Evolutionary conservation across 805 yeast genomes (phyloP).

Genomic region (Schizosaccharomyces cryophilus): DNA sequence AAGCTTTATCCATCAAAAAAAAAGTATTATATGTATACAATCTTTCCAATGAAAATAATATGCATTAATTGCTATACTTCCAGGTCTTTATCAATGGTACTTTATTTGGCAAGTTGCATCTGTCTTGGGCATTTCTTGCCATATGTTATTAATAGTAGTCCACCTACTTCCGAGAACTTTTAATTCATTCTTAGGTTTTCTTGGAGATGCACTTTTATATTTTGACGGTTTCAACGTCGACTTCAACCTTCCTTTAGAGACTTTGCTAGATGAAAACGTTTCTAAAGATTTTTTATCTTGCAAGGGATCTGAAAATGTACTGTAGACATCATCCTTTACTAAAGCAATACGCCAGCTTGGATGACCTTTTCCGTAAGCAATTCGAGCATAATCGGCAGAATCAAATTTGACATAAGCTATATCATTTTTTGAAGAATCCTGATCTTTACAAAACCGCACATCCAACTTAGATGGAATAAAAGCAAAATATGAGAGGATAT

Average conservation of each 20-base stretch:
- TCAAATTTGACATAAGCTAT: neutral
- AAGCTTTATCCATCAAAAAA: too few species aligned
- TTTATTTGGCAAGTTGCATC: neutral
- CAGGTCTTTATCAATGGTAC: neutral
- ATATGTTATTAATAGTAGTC: neutral
- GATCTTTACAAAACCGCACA: neutral
- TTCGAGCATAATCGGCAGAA: neutral
- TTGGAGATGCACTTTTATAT: neutral
- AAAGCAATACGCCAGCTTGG: neutral
- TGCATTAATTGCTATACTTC: too few species aligned
- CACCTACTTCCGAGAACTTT: neutral
- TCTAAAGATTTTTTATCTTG: neutral
- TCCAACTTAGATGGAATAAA: neutral
- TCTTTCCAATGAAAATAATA: too few species aligned
- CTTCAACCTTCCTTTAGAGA: neutral
- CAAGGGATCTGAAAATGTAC: neutral
- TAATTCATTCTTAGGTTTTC: neutral
- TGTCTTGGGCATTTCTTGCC: neutral
- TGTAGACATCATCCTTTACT: conserved; percentile 2
- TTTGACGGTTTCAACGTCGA: neutral
- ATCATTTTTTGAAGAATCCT: neutral
- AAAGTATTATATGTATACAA: too few species aligned
- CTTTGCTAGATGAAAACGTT: neutral
- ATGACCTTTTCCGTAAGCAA: neutral
- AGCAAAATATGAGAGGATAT: neutral